Evolutionary conservation across 2,329 filamentous ascomycete genomes (phyloP), one percentile per base, ranked within the genome.

Genomic region (Neoarthrinium moseri): DNA sequence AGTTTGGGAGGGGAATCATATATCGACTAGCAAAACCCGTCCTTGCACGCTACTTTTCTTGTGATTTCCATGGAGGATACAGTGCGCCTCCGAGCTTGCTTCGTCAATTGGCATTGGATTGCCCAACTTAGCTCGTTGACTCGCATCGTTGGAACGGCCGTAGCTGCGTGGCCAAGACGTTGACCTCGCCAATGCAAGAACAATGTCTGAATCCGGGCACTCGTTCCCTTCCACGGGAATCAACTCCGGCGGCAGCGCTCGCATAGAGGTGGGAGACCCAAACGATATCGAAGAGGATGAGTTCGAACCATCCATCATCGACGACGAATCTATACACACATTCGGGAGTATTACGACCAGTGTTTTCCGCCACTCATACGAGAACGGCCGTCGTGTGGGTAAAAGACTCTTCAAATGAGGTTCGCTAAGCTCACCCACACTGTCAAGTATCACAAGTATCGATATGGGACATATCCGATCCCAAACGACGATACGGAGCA

Each of bases 401-500:
- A 45, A 44, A 33, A 40, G 17, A 27, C 6, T 29, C 23, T 15
- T 24, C 10, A 5, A 18, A 17, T n/a, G 37, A 13, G 5, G 20
- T 12, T n/a, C 18, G 15, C 21, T 34, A 13, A 22, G 20, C 24
- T 12, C 32, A 17, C 20, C 22, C 12, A 26, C 27, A 20, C 15
- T 18, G 12, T 35, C 21, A 35, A 53, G 17, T 68, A 69, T 38
- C 66, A 69, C 20, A 60, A 59, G 21, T 68, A 63, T 35, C 58
- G 59, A 4, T 57, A 67, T 30, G 63, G 62, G 4, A 54, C 62
- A 17, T 65, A 69, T 40, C 65, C 63, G 0, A 51, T 69, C 8
- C 66, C 66, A 6, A 69, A 69, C 33, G 67, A 70, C 29, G 66
- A 70, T 41, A 55, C 54, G 2, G 66, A 69, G 41, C 66, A 69